Evolutionary conservation across 2,329 filamentous ascomycete genomes (phyloP), one percentile per base, ranked within the genome.

Genomic region (Pochonia chlamydosporia): DNA sequence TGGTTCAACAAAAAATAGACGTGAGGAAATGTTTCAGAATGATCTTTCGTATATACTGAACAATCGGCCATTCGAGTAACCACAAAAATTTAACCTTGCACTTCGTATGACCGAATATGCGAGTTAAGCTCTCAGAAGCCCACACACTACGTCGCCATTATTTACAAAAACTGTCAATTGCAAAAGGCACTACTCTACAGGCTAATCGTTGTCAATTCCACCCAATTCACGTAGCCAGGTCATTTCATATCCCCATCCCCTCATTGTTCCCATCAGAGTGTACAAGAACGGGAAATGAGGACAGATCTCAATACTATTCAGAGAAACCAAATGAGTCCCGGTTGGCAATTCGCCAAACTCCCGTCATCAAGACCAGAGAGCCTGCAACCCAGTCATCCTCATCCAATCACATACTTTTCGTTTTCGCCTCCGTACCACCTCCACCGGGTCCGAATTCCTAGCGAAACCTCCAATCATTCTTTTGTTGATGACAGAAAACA

Each of bases 171-270:
- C 23, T 46, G 42, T 21, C 16, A 40, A 45, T 30, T 18, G 14
- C 31, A 18, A 23, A 39, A 45, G 20, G 30, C 43, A 43, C 50
- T 52, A 50, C 41, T 43, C 44, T 52, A 47, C 44, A 48, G 42
- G 33, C 23, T 36, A 40, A 40, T 46, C 36, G 33, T 52, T 40
- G 33, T 40, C 49, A 31, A 39, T 20, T 18, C 43, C 43, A 18
- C 43, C 14, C 13, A 9, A 5, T 33, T 13, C 41, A 11, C 31
- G n/a, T 14, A 24, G 11, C 18, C 13, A 20, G 20, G 35, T 39
- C 35, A 23, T 11, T 39, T 39, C 18, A 4, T 20, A 37, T 23
- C 18, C 18, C 35, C 18, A 20, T 14, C 18, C 23, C 35, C 9
- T 4, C 14, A 13, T 10, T 39, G 21, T 39, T 10, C 35, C 23